A percentile compares a stretch with the other conserved stretches of the same genome.
Evolutionary conservation across 495 filamentous ascomycete species (phyloP).

Genomic region (Hyaloscypha finlandica): DNA sequence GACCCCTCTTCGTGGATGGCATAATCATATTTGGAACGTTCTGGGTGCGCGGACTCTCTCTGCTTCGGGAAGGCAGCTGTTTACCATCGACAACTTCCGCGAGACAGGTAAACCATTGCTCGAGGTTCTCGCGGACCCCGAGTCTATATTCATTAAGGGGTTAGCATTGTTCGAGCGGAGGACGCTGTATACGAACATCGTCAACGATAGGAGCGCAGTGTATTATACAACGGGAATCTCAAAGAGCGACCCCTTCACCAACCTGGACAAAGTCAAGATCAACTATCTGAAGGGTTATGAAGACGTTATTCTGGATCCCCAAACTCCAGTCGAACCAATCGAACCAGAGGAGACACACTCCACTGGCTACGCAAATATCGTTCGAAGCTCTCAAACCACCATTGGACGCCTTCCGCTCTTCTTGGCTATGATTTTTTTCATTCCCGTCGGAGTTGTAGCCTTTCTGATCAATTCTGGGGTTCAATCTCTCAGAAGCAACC

Average conservation of each 20-base stretch:
- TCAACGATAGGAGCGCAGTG: constrained; percentile 77
- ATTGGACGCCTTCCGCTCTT: constrained; percentile 54
- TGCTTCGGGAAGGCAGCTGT: constrained; percentile 82
- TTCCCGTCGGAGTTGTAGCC: constrained; percentile 65
- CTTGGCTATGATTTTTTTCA: constrained; percentile 61
- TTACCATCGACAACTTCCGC: constrained; percentile 81
- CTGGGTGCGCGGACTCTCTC: constrained; percentile 77
- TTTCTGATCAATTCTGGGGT: constrained; percentile 76
- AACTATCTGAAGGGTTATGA: constrained; percentile 77
- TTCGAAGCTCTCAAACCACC: constrained; percentile 26
- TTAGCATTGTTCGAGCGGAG: constrained; percentile 72
- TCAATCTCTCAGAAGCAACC: constrained; percentile 70
- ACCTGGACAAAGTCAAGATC: constrained; percentile 63
- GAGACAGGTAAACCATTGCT: constrained; percentile 79
- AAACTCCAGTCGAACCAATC: constrained; percentile 56
- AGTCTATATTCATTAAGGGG: constrained; percentile 83
- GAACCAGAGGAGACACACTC: constrained; percentile 24
- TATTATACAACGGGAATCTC: constrained; percentile 83
- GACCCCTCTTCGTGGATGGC: constrained; percentile 64
- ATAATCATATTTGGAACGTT: constrained; percentile 73
- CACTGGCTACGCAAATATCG: constrained; percentile 23
- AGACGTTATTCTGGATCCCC: constrained; percentile 71
- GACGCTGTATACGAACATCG: constrained; percentile 77
- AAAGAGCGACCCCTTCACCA: constrained; percentile 71
- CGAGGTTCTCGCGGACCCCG: constrained; percentile 76